phyloP scores from a whole-genome alignment of 2,329 filamentous ascomycete genomes.

The Microdochium nivale region DNA sequence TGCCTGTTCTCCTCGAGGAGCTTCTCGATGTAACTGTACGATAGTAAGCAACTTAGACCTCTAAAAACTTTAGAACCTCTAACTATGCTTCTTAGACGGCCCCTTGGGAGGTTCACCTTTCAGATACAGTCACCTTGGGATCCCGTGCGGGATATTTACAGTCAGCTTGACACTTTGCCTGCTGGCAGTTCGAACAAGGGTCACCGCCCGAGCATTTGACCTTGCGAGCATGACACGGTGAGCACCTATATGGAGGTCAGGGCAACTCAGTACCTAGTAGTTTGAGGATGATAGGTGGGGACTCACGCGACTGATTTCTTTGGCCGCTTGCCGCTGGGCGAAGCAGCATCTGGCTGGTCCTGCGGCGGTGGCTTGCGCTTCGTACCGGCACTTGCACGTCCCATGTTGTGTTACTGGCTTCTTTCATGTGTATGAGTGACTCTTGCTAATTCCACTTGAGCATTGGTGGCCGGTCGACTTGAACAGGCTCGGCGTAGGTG shows the following conservation, averaged over 20 bases:
- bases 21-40: constrained; percentile 22
- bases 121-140: constrained; percentile 1
- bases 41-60: constrained; percentile 24
- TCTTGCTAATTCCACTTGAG: too few species aligned
- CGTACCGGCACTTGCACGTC: too few species aligned
- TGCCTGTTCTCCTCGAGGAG: constrained; percentile 23
- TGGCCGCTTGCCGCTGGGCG: neutral
- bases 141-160: constrained; percentile 3
- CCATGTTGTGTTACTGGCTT: too few species aligned
- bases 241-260: neutral
- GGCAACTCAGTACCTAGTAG: neutral
- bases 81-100: too few species aligned
- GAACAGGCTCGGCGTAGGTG: too few species aligned
- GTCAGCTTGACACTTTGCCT: constrained; percentile 1
- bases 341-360: neutral
- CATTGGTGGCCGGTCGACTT: too few species aligned
- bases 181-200: constrained; percentile 1
- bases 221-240: neutral
- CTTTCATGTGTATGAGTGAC: too few species aligned
- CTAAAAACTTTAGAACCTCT: neutral
- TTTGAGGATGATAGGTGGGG: neutral
- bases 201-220: constrained; percentile 1
- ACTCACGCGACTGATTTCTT: neutral
- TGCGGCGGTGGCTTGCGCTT: too few species aligned
- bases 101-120: neutral